These are phyloP conservation scores for Flaveria brownii DNA, from an alignment of 129 eudicot genomes.

Conservation along the genomic window DNA sequence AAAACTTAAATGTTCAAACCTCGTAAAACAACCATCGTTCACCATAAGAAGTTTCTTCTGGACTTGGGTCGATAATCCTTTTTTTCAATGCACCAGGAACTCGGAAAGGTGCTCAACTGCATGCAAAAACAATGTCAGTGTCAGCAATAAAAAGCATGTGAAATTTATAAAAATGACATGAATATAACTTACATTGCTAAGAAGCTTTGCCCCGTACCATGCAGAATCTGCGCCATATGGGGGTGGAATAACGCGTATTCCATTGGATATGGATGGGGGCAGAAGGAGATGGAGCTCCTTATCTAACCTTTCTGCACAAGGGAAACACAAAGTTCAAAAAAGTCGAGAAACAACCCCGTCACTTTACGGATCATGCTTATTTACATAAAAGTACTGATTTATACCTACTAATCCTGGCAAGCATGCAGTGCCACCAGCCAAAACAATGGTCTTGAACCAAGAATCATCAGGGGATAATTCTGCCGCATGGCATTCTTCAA, in stretches of 20 bases:
- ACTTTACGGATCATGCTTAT: not conserved
- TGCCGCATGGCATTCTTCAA: constrained; percentile 87
- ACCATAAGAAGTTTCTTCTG: constrained; percentile 62
- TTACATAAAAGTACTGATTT: not conserved
- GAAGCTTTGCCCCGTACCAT: constrained; percentile 94
- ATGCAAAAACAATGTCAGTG: constrained; percentile 10
- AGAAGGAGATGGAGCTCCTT: constrained; percentile 68
- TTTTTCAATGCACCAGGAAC: constrained; percentile 78
- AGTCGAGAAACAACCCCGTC: not conserved
- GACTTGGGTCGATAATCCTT: constrained; percentile 60
- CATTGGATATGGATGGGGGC: constrained; percentile 57
- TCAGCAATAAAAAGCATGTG: not conserved
- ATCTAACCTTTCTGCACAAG: constrained; percentile 82
- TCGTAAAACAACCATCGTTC: constrained; percentile 18
- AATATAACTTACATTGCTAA: constrained; percentile 71
- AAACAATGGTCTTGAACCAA: constrained; percentile 89
- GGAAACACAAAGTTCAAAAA: constrained; percentile 8
- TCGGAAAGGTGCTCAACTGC: constrained; percentile 88
- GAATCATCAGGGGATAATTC: constrained; percentile 63
- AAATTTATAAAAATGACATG: not conserved
- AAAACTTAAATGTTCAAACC: not conserved
- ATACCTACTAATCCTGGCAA: constrained; percentile 91
- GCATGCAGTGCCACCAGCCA: constrained; percentile 90
- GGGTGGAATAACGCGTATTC: constrained; percentile 80
- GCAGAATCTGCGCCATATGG: constrained; percentile 89